These are phyloP conservation scores for Eucalyptus guilfoylei DNA, from an alignment of 345 rosid species.

Conservation along the genomic window DNA sequence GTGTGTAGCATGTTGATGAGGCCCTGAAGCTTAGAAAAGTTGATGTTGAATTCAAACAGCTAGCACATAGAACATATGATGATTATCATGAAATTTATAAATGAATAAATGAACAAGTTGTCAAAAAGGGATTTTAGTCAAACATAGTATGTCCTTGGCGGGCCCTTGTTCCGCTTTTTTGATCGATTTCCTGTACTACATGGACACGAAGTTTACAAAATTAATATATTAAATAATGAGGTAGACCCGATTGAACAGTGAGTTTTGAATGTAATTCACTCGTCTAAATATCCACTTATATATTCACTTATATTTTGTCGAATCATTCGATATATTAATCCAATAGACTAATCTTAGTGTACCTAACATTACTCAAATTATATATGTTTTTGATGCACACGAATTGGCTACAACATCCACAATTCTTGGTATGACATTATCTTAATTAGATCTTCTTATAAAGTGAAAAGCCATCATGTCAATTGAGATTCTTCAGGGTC, in stretches of 20 bases:
- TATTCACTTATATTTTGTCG: background rate
- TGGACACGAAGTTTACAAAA: background rate
- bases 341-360: background rate
- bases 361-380: background rate
- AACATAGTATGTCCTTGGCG: background rate
- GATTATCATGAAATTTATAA: background rate
- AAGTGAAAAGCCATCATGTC: background rate
- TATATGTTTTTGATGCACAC: background rate
- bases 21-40: background rate
- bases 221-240: background rate
- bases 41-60: background rate
- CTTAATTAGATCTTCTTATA: background rate
- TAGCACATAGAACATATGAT: background rate
- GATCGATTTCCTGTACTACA: background rate
- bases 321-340: background rate
- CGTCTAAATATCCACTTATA: background rate
- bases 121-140: background rate
- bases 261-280: background rate
- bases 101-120: background rate
- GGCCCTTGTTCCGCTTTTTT: background rate
- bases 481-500: background rate
- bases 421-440: background rate
- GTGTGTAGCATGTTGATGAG: background rate
- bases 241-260: too few species aligned
- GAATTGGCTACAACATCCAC: background rate